Evolutionary conservation across 2,329 filamentous ascomycete genomes (phyloP), one percentile per base, ranked within the genome.

Genomic region (Colletotrichum spaethianum): DNA sequence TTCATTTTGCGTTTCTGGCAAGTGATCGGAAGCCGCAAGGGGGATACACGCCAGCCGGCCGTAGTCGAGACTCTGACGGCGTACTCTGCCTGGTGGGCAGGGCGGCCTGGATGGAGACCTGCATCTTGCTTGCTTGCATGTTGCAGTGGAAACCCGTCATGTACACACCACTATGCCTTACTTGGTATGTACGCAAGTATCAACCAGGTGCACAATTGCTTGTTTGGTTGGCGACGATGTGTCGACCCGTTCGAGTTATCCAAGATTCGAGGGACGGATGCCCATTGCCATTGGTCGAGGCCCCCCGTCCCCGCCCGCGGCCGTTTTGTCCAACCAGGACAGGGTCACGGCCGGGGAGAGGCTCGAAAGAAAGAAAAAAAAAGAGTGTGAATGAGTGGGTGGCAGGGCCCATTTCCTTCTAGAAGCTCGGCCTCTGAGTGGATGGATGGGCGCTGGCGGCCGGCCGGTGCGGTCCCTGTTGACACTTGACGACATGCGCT

Each of bases 381-480:
- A 11, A 33, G 60, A 31, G n/a, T 28, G 31, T 62, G 28, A n/a
- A 26, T n/a, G 28, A 44, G 57, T 52, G 67, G 33, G 52, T 69
- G 55, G 40, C 36, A 50, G 23, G 48, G n/a, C n/a, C 48, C 48
- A 50, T 50, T 50, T 61, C 55, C 69, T 72, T 72, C 69, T 72
- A 72, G 69, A 72, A 72, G 69, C 50, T 59, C 46, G 65, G 38
- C 50, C 57, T 53, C 67, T 70, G 67, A 70, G 53, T 70, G 67
- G 67, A 63, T 44, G 52, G 52, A 55, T 23, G 52, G 52, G 28
- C 52, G 52, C 52, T 18, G 44, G 7, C 53, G 53, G 53, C 53
- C 65, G 64, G 69, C 44, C 42, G 56, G 64, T 68, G 64, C 63
- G 44, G 63, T 31, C 46, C 63, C 26, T 71, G 50, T 33, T 68